These are phyloP conservation scores for Graphiopsis chlorocephala DNA, from an alignment of 2,329 filamentous ascomycete genomes.

Conservation along the genomic window DNA sequence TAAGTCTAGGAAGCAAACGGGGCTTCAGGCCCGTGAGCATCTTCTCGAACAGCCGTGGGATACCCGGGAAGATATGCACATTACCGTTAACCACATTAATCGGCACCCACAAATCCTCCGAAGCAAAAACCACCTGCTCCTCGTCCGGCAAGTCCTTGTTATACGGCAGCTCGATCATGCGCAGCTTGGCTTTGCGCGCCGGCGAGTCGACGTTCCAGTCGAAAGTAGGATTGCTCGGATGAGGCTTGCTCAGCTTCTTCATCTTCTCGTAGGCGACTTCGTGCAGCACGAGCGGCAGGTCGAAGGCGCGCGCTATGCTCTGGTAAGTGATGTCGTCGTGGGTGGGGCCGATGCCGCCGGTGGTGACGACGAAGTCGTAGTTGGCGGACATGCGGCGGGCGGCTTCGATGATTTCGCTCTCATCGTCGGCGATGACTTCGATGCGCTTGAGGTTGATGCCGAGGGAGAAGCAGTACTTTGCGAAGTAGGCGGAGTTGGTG, in stretches of 20 bases:
- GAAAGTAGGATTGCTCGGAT: slow-evolving; percentile 71
- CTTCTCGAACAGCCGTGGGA: slow-evolving; percentile 78
- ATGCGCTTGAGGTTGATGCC: slow-evolving; percentile 74
- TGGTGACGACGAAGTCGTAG: slow-evolving; percentile 95
- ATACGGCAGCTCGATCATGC: slow-evolving; percentile 85
- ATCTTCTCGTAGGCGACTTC: slow-evolving; percentile 74
- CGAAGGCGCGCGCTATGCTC: slow-evolving; percentile 87
- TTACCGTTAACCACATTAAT: slow-evolving; percentile 88
- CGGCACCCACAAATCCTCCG: slow-evolving; percentile 86
- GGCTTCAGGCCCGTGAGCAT: slow-evolving; percentile 77
- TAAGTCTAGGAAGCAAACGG: slow-evolving; percentile 64
- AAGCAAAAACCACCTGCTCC: slow-evolving; percentile 75
- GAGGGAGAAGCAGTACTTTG: slow-evolving; percentile 64
- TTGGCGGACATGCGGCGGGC: slow-evolving; percentile 79
- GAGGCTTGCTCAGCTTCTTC: slow-evolving; percentile 74
- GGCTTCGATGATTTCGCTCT: slow-evolving; percentile 84
- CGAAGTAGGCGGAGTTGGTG: slow-evolving; percentile 64
- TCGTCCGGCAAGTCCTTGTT: slow-evolving; percentile 61
- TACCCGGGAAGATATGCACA: slow-evolving; percentile 86
- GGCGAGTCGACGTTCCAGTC: slow-evolving; percentile 82
- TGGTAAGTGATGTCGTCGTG: slow-evolving; percentile 98
- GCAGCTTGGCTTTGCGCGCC: slow-evolving; percentile 73
- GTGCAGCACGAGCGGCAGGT: slow-evolving; percentile 72
- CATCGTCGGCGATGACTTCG: slow-evolving; percentile 92
- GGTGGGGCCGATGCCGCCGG: slow-evolving; percentile 91